These are phyloP conservation scores for Corynascus novoguineensis DNA, from an alignment of 495 filamentous ascomycete species.

Conservation along the genomic window DNA sequence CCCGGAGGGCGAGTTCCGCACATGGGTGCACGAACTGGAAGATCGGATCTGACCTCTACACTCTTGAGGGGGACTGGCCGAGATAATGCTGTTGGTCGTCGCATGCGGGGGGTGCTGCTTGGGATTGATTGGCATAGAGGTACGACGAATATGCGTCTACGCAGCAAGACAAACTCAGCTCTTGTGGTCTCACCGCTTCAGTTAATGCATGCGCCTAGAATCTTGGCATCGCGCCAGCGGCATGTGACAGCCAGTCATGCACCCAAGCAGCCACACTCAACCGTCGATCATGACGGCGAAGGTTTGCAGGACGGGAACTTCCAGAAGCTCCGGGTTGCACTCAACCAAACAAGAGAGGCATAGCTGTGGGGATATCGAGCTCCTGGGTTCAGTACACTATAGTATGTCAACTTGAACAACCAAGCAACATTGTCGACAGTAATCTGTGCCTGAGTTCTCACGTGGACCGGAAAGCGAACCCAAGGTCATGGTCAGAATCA, in stretches of 20 bases:
- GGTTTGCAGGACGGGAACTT: no score
- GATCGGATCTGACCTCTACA: not conserved
- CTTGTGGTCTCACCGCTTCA: not conserved
- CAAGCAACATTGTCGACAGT: no score
- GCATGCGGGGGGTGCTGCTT: not conserved
- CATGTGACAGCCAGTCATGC: slow-evolving; percentile 19
- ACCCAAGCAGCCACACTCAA: not conserved
- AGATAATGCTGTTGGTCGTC: not conserved
- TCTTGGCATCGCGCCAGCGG: slow-evolving; percentile 3
- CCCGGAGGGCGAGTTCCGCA: not conserved
- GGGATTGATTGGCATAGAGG: slow-evolving; percentile 9
- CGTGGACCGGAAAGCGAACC: no score
- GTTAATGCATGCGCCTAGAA: not conserved
- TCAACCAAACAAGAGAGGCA: no score
- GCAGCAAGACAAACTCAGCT: slow-evolving; percentile 11
- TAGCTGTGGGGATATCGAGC: no score
- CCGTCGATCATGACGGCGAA: not conserved
- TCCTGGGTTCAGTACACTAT: no score
- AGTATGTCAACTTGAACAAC: no score
- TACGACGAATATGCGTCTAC: not conserved
- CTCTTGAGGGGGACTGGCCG: not conserved
- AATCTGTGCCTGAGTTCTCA: no score
- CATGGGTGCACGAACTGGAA: not conserved
- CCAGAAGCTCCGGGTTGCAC: no score
- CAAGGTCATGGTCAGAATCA: no score